phyloP scores from a whole-genome alignment of 2,329 filamentous ascomycete species.

The Aspergillus sp. region DNA sequence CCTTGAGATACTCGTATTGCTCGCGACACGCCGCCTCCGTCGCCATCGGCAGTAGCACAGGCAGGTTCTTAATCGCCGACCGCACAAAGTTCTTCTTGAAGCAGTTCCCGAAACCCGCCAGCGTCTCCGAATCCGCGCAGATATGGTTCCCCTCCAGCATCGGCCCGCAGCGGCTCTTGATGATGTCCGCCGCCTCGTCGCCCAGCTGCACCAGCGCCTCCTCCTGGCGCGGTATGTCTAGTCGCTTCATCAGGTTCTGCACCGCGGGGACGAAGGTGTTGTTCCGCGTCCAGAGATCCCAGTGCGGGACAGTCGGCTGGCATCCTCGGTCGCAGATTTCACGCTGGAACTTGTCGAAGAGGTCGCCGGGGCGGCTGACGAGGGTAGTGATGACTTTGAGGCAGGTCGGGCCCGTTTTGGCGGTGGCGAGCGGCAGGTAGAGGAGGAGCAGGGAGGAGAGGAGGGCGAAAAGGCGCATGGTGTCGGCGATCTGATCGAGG shows the following conservation, averaged over 20 bases:
- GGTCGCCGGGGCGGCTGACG: constrained; percentile 19
- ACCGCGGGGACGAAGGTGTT: constrained; percentile 27
- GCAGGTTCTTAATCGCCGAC: constrained; percentile 20
- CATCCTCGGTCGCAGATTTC: constrained; percentile 26
- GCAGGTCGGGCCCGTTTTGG: constrained; percentile 53
- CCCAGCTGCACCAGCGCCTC: constrained; percentile 23
- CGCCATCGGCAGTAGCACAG: constrained; percentile 21
- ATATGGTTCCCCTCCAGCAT: constrained; percentile 22
- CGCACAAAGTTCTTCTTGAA: constrained; percentile 26
- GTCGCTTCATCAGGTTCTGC: constrained; percentile 21
- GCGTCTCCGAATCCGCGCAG: constrained; percentile 21
- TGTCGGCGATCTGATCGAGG: constrained; percentile 1
- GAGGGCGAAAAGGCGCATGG: constrained; percentile 14
- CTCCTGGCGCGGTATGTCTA: constrained; percentile 22
- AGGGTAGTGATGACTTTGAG: constrained; percentile 74
- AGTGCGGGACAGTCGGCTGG: constrained; percentile 25
- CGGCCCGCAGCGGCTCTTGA: constrained; percentile 22
- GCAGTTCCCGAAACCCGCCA: constrained; percentile 26
- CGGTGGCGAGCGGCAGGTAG: constrained; percentile 10
- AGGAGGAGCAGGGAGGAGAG: constrained; percentile 11
- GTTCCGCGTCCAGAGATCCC: constrained; percentile 30
- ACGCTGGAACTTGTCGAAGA: constrained; percentile 25
- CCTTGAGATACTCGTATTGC: constrained; percentile 21
- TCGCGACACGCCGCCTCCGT: constrained; percentile 22
- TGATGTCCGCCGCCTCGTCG: constrained; percentile 25